These are phyloP conservation scores for Lipomyces lipofer DNA, from an alignment of 805 yeast genomes.

Conservation along the genomic window DNA sequence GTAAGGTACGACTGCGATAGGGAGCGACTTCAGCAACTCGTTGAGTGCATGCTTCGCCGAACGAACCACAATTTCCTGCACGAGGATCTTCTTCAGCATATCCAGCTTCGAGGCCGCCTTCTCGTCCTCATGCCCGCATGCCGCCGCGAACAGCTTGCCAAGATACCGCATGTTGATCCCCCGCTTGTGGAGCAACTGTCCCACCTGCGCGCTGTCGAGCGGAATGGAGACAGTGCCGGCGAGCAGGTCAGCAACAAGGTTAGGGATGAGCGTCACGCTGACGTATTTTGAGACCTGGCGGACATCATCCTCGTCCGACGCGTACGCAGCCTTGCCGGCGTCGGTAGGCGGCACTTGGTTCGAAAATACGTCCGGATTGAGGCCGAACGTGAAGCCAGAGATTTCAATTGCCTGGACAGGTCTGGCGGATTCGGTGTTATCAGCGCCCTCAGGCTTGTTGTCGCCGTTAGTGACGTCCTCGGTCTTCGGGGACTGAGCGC, in stretches of 20 bases:
- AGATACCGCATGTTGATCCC: conserved; percentile 91
- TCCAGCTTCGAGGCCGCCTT: conserved; percentile 39
- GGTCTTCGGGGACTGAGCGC: conserved; percentile 19
- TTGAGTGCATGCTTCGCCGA: conserved; percentile 74
- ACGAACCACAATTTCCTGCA: conserved; percentile 77
- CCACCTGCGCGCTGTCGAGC: conserved; percentile 76
- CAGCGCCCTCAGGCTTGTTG: conserved; percentile 34
- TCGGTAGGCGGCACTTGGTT: conserved; percentile 42
- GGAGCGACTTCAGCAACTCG: conserved; percentile 46
- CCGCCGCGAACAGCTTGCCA: conserved; percentile 46
- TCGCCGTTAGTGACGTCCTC: conserved; percentile 16
- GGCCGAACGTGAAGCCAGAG: conserved; percentile 45
- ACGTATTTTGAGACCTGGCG: conserved; percentile 69
- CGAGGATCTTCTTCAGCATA: conserved; percentile 47
- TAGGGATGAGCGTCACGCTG: conserved; percentile 58
- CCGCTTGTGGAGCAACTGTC: conserved; percentile 64
- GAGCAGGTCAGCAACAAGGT: conserved; percentile 57
- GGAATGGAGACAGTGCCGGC: conserved; percentile 59
- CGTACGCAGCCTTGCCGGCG: conserved; percentile 42
- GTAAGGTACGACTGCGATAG: conserved; percentile 56
- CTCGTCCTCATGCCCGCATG: conserved; percentile 35
- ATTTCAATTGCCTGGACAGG: conserved; percentile 14
- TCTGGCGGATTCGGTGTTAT: conserved; percentile 17
- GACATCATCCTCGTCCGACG: conserved; percentile 62
- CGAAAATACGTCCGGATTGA: conserved; percentile 79